These are phyloP conservation scores for Venturia nashicola DNA, from an alignment of 2,329 filamentous ascomycete genomes.

Conservation along the genomic window DNA sequence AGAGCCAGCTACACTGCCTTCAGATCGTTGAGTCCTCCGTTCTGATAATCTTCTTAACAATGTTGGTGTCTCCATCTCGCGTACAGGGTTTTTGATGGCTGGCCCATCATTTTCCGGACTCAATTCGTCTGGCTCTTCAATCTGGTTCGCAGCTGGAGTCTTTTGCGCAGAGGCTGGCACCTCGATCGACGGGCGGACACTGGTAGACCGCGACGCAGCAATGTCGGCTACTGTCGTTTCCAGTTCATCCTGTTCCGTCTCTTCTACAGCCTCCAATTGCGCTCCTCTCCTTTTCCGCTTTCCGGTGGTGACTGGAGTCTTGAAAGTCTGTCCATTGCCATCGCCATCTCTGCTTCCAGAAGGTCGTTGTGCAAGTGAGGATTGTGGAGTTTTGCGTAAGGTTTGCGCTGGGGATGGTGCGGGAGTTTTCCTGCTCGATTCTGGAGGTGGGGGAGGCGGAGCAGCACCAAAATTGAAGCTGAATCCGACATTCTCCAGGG, in stretches of 20 bases:
- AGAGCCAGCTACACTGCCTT: neutral
- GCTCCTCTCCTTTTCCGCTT: neutral
- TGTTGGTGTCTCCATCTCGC: neutral
- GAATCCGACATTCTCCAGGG: constrained; percentile 36
- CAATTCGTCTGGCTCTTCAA: constrained; percentile 7
- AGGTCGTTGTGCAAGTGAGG: neutral
- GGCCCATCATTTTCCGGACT: constrained; percentile 1
- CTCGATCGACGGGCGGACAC: neutral
- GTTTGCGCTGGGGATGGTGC: constrained; percentile 9
- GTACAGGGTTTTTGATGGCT: neutral
- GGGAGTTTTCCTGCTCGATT: constrained; percentile 19
- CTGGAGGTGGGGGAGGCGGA: constrained; percentile 12
- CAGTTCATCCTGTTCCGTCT: constrained; percentile 7
- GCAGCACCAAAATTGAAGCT: constrained; percentile 33
- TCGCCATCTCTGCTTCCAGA: neutral
- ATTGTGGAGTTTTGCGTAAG: constrained; percentile 5
- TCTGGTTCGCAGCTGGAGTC: neutral
- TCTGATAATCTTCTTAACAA: neutral
- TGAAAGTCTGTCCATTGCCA: neutral
- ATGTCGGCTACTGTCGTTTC: neutral
- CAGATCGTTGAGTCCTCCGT: neutral
- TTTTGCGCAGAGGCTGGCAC: neutral
- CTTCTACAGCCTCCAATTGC: neutral
- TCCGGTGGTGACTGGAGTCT: constrained; percentile 1
- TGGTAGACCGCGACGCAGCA: neutral